These are phyloP conservation scores for Beauveria bassiana DNA, from an alignment of 2,329 filamentous ascomycete species.

Conservation along the genomic window DNA sequence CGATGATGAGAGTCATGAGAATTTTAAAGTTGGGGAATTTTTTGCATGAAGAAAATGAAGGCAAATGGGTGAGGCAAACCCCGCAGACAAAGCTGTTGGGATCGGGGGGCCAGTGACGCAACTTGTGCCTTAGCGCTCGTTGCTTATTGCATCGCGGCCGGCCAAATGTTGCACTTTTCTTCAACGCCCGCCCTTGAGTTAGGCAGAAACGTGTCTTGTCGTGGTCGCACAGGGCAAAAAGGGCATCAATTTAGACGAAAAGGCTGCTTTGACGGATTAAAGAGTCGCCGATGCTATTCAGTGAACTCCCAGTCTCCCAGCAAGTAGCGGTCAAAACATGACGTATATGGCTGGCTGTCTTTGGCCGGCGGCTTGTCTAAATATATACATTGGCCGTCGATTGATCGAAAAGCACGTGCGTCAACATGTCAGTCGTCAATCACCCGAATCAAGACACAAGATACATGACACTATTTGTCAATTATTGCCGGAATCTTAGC, in stretches of 20 bases:
- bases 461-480: no score
- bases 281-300: neutral
- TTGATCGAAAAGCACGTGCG: neutral
- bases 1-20: neutral
- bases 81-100: neutral
- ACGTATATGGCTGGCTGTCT: conserved; percentile 1
- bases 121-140: conserved; percentile 7
- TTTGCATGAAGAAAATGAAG: no score
- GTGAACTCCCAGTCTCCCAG: no score
- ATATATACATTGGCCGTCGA: no score
- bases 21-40: neutral
- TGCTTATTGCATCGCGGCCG: neutral
- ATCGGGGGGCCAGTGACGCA: conserved; percentile 1
- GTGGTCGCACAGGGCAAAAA: neutral
- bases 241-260: neutral
- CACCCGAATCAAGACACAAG: no score
- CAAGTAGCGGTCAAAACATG: conserved; percentile 5
- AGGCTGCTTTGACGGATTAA: neutral
- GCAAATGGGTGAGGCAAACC: neutral
- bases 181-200: neutral
- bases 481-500: no score
- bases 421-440: no score
- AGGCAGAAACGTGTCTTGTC: neutral
- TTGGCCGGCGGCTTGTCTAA: no score
- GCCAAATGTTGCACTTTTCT: neutral